Evolutionary conservation across 2,329 filamentous ascomycete genomes (phyloP), one percentile per base, ranked within the genome.

Genomic region (Teratosphaeria pseudoeucalypti): DNA sequence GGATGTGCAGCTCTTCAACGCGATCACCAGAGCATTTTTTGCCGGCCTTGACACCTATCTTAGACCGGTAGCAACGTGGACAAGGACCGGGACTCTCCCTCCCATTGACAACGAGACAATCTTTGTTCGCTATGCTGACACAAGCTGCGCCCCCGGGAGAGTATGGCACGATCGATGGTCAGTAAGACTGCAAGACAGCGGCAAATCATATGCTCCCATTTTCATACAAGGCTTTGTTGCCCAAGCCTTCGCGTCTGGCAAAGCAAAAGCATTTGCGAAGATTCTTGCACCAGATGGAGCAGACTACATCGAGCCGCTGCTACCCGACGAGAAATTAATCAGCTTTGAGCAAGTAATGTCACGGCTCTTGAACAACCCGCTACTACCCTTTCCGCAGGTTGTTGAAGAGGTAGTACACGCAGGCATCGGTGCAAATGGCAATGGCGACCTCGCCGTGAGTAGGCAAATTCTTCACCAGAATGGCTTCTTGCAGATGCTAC

Each of bases 161-260:
- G 77, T 94, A 9, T 97, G 92, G 92, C 81, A 86, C 64, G 81
- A 86, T 60, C 85, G 87, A 66, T 96, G 86, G 71, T 78, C 81
- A 26, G 76, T 96, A 14, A 83, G 86, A 29, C 78, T 76, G 12
- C 83, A 85, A 0, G 72, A 80, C 2, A 77, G 84, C 52, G 84
- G 85, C 16, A 74, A 75, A 1, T 72, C 91, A 1, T 84, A 87
- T 66, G 85, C 87, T 0, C 92, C 92, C 0, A 80, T 76, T 2
- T 96, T 96, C 64, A 78, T 96, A 4, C 83, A 85, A 47, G 81
- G 86, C 2, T 82, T 86, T 1, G 84, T 84, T 0, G 76, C 78
- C 27, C 88, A 85, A 62, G 90, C 96, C 43, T 92, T 96, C 67
- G 90, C 86, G 1, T 86, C 90, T 1, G 92, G 92, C 0, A 96